Conservation (phyloP, 345 rosid species). For the Pistacia vera region DNA sequence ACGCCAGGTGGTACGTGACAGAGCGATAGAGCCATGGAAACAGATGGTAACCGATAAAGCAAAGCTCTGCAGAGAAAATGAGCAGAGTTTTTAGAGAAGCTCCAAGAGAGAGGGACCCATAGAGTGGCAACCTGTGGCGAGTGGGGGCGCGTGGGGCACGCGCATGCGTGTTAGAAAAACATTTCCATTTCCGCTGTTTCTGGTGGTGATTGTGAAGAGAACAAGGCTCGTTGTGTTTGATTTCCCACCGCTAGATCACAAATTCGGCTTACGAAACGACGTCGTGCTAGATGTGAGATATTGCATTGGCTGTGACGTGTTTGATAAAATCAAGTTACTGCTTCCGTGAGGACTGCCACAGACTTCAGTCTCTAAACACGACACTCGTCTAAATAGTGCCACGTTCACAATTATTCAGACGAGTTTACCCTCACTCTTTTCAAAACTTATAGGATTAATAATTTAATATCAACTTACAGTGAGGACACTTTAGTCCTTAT, state of each 20-base stretch:
- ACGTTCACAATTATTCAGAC: constrained; percentile 28
- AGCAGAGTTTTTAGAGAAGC: background rate
- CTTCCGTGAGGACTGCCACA: constrained; percentile 34
- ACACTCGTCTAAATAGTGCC: constrained; percentile 34
- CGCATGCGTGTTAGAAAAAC: background rate
- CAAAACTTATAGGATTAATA: background rate
- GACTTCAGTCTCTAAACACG: constrained; percentile 45
- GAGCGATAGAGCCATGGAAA: constrained; percentile 52
- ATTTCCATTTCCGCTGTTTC: background rate
- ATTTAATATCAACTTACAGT: too few species aligned
- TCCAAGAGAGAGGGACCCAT: background rate
- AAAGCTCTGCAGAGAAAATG: background rate
- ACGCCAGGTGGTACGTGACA: constrained; percentile 35
- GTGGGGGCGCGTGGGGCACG: background rate
- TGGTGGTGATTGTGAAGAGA: background rate
- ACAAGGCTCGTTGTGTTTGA: background rate
- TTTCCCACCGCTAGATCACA: constrained; percentile 1
- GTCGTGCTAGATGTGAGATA: background rate
- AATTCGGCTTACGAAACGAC: background rate
- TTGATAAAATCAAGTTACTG: background rate
- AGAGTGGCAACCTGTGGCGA: constrained; percentile 10
- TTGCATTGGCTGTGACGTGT: constrained; percentile 19
- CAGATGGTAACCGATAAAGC: background rate
- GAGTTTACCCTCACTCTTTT: constrained; percentile 22
- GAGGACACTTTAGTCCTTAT: constrained; percentile 30